Percentiles rank a stretch among this genome's conserved stretches.
phyloP scores from a whole-genome alignment of 306 rosid genomes.

The Hippophae tibetana region DNA sequence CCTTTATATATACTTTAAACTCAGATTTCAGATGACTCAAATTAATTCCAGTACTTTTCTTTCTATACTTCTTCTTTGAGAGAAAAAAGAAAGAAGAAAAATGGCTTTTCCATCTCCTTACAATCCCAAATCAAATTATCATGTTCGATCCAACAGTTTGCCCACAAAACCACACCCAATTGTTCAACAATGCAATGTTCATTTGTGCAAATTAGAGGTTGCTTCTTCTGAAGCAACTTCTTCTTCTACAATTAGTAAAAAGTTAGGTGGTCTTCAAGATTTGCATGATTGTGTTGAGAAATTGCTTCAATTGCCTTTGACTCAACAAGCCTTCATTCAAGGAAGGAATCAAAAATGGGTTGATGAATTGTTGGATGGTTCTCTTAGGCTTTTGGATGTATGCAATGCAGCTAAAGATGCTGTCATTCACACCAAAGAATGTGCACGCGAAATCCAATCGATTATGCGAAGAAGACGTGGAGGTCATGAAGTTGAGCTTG shows the following conservation, averaged over 20 bases:
- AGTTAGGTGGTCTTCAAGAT: constrained; percentile 13
- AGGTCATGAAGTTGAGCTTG: background rate
- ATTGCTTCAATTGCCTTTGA: constrained; percentile 20
- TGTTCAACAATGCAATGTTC: constrained; percentile 10
- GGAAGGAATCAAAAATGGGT: constrained; percentile 12
- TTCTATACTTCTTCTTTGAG: too few species aligned
- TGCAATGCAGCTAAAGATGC: constrained; percentile 24
- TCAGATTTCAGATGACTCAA: background rate
- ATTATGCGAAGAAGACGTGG: constrained; percentile 18
- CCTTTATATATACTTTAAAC: background rate
- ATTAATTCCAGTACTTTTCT: too few species aligned
- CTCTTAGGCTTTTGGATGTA: constrained; percentile 22
- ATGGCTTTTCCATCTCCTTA: too few species aligned
- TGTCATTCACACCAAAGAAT: constrained; percentile 22
- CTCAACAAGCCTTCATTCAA: constrained; percentile 6
- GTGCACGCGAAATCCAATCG: constrained; percentile 27
- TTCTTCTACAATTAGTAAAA: constrained; percentile 14
- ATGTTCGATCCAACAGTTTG: constrained; percentile 25
- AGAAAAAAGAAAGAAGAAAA: too few species aligned
- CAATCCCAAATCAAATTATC: constrained; percentile 4
- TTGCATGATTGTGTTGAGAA: constrained; percentile 24
- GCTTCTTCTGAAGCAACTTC: constrained; percentile 6
- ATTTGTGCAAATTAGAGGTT: constrained; percentile 11
- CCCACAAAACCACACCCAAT: constrained; percentile 29
- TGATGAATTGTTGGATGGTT: constrained; percentile 23